Percentiles rank a stretch among this genome's conserved stretches.
Conservation (phyloP, 202 grass and related monocot genomes). For the Zizania palustris region DNA sequence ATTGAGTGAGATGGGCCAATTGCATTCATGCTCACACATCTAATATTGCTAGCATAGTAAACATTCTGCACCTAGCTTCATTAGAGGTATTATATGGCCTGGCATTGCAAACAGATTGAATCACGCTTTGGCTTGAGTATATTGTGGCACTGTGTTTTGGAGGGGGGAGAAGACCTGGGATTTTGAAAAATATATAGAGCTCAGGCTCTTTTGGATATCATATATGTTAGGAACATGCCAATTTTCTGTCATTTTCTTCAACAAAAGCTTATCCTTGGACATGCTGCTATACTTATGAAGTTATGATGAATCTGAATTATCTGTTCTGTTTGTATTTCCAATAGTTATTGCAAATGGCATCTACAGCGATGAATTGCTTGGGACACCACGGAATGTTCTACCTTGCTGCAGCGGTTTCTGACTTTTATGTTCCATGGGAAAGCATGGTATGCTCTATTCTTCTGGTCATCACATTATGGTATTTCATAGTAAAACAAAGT, state of each 20-base stretch:
- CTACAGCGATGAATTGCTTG: constrained; percentile 67
- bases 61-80: constrained; percentile 3
- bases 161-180: not conserved
- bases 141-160: not conserved
- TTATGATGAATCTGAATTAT: not conserved
- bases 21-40: not conserved
- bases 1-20: not conserved
- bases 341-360: constrained; percentile 80
- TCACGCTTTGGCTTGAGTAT: not conserved
- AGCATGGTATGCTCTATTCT: constrained; percentile 65
- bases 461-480: not conserved
- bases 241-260: constrained; percentile 4
- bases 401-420: constrained; percentile 86
- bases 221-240: not conserved
- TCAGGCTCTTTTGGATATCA: not conserved
- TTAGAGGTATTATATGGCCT: not conserved
- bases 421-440: constrained; percentile 98
- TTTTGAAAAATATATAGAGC: not conserved
- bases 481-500: constrained; percentile 23
- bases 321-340: constrained; percentile 29
- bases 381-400: constrained; percentile 69
- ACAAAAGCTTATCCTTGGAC: constrained; percentile 3
- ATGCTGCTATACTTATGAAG: constrained; percentile 9
- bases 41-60: not conserved
- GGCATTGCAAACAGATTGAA: constrained; percentile 7